These are phyloP conservation scores for Komagataella ulmi DNA, from an alignment of 805 yeast species.

Conservation along the genomic window DNA sequence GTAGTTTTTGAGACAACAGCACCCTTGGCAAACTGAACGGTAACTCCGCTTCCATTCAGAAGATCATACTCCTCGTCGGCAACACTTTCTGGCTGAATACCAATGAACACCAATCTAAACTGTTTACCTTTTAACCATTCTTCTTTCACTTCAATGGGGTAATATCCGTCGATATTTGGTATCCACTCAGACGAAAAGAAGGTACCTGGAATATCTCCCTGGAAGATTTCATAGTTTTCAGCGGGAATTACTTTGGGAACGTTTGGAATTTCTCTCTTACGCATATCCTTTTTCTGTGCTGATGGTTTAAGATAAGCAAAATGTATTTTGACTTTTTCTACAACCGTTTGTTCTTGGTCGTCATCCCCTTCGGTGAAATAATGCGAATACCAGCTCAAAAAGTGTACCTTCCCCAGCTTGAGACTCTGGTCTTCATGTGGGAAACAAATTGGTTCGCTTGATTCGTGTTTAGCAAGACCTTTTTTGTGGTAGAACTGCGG, in stretches of 20 bases:
- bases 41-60: constrained; percentile 10
- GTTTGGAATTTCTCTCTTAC: constrained; percentile 21
- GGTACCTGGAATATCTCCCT: constrained; percentile 20
- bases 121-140: constrained; percentile 51
- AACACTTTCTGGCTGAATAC: constrained; percentile 43
- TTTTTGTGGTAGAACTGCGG: constrained; percentile 61
- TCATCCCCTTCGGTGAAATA: constrained; percentile 31
- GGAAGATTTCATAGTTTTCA: constrained; percentile 7
- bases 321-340: constrained; percentile 52
- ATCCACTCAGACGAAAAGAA: constrained; percentile 70
- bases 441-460: constrained; percentile 75
- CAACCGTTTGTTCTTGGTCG: constrained; percentile 10
- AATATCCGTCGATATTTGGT: constrained; percentile 42
- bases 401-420: constrained; percentile 51
- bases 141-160: constrained; percentile 44
- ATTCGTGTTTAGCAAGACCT: constrained; percentile 39
- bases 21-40: constrained; percentile 34
- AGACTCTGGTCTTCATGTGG: constrained; percentile 52
- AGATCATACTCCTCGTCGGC: constrained; percentile 5
- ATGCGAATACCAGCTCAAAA: constrained; percentile 70
- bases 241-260: background rate
- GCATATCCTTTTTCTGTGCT: constrained; percentile 40
- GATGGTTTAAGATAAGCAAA: constrained; percentile 51
- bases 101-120: constrained; percentile 41
- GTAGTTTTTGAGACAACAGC: constrained; percentile 37